Evolutionary conservation across 225 moss, liverwort and hornwort species (phyloP), one percentile per base, ranked within the genome.

Genomic region (Rhytidiadelphus loreus): DNA sequence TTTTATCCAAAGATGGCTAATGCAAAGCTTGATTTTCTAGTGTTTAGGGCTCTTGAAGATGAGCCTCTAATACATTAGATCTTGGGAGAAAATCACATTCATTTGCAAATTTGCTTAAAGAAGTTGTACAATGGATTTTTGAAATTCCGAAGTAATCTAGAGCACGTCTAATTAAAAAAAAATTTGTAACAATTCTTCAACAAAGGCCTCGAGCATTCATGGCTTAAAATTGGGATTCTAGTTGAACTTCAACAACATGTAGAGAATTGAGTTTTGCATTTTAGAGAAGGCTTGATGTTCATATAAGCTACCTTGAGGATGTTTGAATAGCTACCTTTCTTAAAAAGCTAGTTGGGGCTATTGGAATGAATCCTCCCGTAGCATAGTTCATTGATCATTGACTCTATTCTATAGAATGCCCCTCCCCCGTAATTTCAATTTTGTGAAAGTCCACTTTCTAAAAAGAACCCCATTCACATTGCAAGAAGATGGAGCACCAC

Each of bases 281-380:
- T 66, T 66, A 2, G 4, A 69, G 23, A 39, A 39, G 69, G 65
- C 11, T 19, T 65, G 19, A 65, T 11, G 20, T 35, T 11, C 5
- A 35, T 3, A 35, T 5, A 64, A 17, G 16, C 64, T 64, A 64
- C 2, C 9, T 33, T 35, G 8, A 63, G 4, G 9, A 63, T 9
- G 9, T n/a, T 39, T 24, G 23, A 41, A 3, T 39, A 41, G 8
- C 39, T 70, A 70, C 8, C 8, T 41, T 70, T 41, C 13, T 70
- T 1, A 0, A 15, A 15, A 43, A 26, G 2, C 1, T 0, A 70
- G 41, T 0, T 0, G 1, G 2, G 8, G 26, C 9, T 26, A 16
- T 4, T 5, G 2, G 1, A 0, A 41, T 0, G 5, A 8, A 70
- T 26, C 9, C 0, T 70, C 70, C 41, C 1, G 0, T 41, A 26